phyloP scores from a whole-genome alignment of 805 yeast species.

The Ogataea henricii region DNA sequence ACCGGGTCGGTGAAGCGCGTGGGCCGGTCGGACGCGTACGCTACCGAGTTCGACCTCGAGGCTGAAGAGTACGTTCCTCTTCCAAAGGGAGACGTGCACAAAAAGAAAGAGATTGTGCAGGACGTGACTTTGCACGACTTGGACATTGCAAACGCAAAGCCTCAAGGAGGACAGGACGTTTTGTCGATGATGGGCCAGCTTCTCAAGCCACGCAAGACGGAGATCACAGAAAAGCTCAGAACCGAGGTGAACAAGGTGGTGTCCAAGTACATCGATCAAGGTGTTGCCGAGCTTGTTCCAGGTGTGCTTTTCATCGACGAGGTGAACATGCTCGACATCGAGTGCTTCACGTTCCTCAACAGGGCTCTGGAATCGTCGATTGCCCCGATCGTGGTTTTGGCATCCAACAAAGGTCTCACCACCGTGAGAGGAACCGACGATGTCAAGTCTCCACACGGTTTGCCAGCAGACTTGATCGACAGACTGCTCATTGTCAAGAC shows the following conservation, averaged over 20 bases:
- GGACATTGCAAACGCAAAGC: slow-evolving; percentile 95
- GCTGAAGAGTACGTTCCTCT: slow-evolving; percentile 97
- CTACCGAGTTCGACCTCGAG: slow-evolving; percentile 97
- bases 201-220: slow-evolving; percentile 94
- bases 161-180: slow-evolving; percentile 95
- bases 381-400: slow-evolving; percentile 97
- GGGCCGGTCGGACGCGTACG: slow-evolving; percentile 94
- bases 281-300: slow-evolving; percentile 96
- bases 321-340: slow-evolving; percentile 97
- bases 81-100: slow-evolving; percentile 98
- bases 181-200: slow-evolving; percentile 98
- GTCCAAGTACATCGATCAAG: slow-evolving; percentile 98
- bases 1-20: slow-evolving; percentile 91
- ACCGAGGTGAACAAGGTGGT: slow-evolving; percentile 96
- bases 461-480: slow-evolving; percentile 92
- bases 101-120: slow-evolving; percentile 92
- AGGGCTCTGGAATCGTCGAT: slow-evolving; percentile 96
- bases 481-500: slow-evolving; percentile 93
- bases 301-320: slow-evolving; percentile 98
- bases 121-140: slow-evolving; percentile 98
- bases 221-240: slow-evolving; percentile 91
- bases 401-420: slow-evolving; percentile 95
- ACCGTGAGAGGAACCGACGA: slow-evolving; percentile 90
- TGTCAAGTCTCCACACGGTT: slow-evolving; percentile 90
- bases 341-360: slow-evolving; percentile 92